phyloP scores from a whole-genome alignment of 768 basidiomycete genomes.

The Exidia glandulosa region DNA sequence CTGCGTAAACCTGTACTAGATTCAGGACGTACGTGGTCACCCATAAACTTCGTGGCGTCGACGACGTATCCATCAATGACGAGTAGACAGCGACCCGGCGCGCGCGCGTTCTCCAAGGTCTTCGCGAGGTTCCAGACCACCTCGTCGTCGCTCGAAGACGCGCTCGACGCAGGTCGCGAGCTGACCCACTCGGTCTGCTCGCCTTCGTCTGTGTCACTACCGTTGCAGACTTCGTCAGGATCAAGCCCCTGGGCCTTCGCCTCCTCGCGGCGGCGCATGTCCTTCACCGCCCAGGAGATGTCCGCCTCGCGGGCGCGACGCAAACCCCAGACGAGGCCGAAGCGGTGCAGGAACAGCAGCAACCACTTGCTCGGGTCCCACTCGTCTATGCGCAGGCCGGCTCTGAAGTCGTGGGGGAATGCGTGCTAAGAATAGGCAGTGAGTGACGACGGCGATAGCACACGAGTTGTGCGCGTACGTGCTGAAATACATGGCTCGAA shows the following conservation, averaged over 20 bases:
- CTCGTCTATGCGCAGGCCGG: slow-evolving; percentile 45
- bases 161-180: neutral
- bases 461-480: no score
- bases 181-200: neutral
- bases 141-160: slow-evolving; percentile 9
- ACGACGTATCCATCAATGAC: slow-evolving; percentile 50
- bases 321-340: slow-evolving; percentile 38
- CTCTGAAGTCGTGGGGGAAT: slow-evolving; percentile 70
- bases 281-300: slow-evolving; percentile 32
- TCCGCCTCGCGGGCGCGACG: slow-evolving; percentile 40
- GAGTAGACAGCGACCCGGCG: slow-evolving; percentile 34
- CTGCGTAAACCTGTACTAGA: no score
- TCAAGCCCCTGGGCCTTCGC: slow-evolving; percentile 18
- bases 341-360: slow-evolving; percentile 38
- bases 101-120: slow-evolving; percentile 22
- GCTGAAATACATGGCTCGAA: no score
- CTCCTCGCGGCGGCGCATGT: slow-evolving; percentile 29
- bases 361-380: slow-evolving; percentile 83
- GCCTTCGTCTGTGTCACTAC: neutral
- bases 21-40: slow-evolving; percentile 50
- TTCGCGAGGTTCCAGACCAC: slow-evolving; percentile 30
- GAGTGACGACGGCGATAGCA: neutral
- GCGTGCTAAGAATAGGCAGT: slow-evolving; percentile 40
- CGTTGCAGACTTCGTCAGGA: neutral
- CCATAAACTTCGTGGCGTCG: slow-evolving; percentile 49